These are phyloP conservation scores for Lepidium didymum DNA, from an alignment of 345 rosid species.

Conservation along the genomic window DNA sequence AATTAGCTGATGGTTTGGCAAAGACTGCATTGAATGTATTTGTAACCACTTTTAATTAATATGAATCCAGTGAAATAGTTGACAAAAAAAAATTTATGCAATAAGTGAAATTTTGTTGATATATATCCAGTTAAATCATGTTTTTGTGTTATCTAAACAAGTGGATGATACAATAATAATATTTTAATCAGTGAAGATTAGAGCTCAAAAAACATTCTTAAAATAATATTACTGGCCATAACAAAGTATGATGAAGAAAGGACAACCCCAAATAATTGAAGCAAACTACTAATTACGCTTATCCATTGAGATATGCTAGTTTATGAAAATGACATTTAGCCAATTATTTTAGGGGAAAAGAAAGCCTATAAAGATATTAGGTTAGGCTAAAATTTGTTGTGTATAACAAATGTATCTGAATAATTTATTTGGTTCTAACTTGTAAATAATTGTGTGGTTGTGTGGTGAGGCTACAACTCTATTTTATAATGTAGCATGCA, in stretches of 20 bases:
- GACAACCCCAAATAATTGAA: constrained; percentile 11
- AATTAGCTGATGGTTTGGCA: no score
- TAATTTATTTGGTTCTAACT: background rate
- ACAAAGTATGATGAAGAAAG: constrained; percentile 3
- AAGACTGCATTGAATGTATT: no score
- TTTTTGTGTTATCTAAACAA: background rate
- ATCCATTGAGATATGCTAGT: constrained; percentile 15
- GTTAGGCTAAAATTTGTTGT: background rate
- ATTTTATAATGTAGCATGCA: constrained; percentile 7
- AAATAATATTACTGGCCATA: background rate
- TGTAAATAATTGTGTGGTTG: constrained; percentile 10
- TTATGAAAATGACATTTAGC: constrained; percentile 21
- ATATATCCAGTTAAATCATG: background rate
- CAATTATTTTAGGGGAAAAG: background rate
- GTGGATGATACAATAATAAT: background rate
- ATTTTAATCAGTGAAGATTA: background rate
- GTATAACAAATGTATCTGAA: background rate
- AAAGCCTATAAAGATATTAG: background rate
- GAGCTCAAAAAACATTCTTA: constrained; percentile 5
- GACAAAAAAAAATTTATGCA: no score
- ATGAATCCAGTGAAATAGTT: no score
- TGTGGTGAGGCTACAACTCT: constrained; percentile 13
- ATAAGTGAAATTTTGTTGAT: background rate
- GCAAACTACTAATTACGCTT: constrained; percentile 12
- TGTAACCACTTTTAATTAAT: no score